Evolutionary conservation across 2,329 filamentous ascomycete species (phyloP).

Genomic region (Claviceps purpurea): DNA sequence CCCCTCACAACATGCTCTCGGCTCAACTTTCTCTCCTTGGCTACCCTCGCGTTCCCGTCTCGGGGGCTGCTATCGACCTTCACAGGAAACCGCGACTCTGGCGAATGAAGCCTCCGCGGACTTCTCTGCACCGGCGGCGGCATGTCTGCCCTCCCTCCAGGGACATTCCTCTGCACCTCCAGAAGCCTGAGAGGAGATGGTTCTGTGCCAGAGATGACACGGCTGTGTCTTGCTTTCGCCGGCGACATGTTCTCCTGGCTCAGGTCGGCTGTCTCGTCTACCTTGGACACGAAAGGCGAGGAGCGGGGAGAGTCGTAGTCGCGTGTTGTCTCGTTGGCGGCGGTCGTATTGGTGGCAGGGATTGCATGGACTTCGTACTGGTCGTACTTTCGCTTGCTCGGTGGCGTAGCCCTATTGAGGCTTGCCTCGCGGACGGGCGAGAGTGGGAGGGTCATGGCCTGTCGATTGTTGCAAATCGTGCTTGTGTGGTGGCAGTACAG

Average conservation of each 20-base stretch:
- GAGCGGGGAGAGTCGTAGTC: conserved; percentile 9
- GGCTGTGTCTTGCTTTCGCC: conserved; percentile 36
- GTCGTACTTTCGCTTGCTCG: conserved; percentile 16
- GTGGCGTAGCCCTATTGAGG: conserved; percentile 24
- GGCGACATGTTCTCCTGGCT: conserved; percentile 36
- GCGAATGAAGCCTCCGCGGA: conserved; percentile 32
- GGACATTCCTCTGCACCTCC: conserved; percentile 18
- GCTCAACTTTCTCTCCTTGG: conserved; percentile 27
- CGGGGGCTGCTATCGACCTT: conserved; percentile 30
- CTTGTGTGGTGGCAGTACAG: too few relatives aligned
- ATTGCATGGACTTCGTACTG: conserved; percentile 21
- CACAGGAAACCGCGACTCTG: conserved; percentile 48
- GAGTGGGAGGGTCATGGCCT: conserved; percentile 24
- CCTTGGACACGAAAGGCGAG: conserved; percentile 15
- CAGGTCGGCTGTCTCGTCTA: conserved; percentile 18
- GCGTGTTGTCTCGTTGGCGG: neutral
- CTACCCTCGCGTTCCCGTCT: conserved; percentile 9
- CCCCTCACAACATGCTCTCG: conserved; percentile 40
- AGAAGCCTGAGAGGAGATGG: conserved; percentile 47
- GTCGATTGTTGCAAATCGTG: too few relatives aligned
- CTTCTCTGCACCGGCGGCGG: conserved; percentile 20
- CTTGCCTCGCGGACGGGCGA: conserved; percentile 24
- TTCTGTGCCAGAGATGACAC: conserved; percentile 42
- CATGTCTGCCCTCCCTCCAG: conserved; percentile 1
- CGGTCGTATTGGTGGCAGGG: conserved; percentile 6